A percentile compares a stretch with the other conserved stretches of the same genome.
Conservation (phyloP, 176 grass and related monocot species). For the Ananas comosus region DNA sequence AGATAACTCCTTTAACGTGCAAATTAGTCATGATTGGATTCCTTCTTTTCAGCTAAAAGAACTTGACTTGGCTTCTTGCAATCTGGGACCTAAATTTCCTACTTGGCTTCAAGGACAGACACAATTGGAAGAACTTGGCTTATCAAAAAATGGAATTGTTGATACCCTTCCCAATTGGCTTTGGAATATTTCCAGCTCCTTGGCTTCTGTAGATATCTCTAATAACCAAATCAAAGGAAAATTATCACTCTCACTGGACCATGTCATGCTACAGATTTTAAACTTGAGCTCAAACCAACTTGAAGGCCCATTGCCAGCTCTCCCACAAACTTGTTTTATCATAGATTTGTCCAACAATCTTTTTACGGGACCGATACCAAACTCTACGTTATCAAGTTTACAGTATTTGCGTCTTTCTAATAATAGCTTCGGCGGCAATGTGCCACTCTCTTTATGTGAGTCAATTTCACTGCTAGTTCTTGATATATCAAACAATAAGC, state of each 20-base stretch:
- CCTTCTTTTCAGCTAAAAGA: conserved; percentile 28
- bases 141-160: conserved; percentile 39
- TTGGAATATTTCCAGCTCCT: conserved; percentile 8
- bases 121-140: not conserved
- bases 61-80: conserved; percentile 19
- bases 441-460: conserved; percentile 17
- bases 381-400: not conserved
- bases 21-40: conserved; percentile 21
- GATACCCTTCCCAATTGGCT: conserved; percentile 43
- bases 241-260: conserved; percentile 9
- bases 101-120: conserved; percentile 38
- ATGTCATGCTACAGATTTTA: not conserved
- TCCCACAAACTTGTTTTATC: not conserved
- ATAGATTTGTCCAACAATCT: conserved; percentile 23
- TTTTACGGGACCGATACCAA: conserved; percentile 5
- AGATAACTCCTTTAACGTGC: conserved; percentile 14
- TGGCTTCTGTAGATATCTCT: conserved; percentile 6
- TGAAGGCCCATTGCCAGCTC: conserved; percentile 6
- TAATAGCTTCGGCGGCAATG: conserved; percentile 17
- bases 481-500: conserved; percentile 18
- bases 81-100: conserved; percentile 33
- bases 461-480: not conserved
- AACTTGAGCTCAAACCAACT: conserved; percentile 37
- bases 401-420: not conserved
- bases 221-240: conserved; percentile 22